Base-by-base conservation (phyloP, 225 moss, liverwort and hornwort genomes). In the Pseudoscleropodium purum region DNA sequence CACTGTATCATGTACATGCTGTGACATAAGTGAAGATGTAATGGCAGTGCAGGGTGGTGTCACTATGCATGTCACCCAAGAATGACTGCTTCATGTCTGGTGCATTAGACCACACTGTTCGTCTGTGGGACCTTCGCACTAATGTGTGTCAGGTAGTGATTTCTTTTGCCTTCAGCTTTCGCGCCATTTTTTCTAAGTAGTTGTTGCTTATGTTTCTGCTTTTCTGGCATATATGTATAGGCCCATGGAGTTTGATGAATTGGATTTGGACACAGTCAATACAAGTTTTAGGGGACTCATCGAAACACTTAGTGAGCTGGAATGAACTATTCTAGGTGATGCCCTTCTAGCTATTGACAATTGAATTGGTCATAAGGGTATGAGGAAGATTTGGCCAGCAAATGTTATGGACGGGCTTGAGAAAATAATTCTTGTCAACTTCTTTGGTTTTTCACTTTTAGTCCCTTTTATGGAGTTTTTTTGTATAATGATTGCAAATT, bases 81-180 rank as follows among this genome's bases (percentile, higher is more conserved):
- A 99, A 96, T 91, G 99, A 99, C 83, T 92, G 95, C 88, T 99
- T 99, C 92, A 99, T 99, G 99, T 99, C 99, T 86, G 99, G 99
- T 69, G 96, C 99, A 62, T 69, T 99, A 83, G 99, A 99, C 78
- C 99, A 99, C 88, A 99, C 99, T 68, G 99, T 99, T n/a, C 94
- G 99, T 64, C 92, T 99, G 4, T 99, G 99, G 99, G 99, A 99
- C 89, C 92, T 97, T 56, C 94, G 99, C 86, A 96, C 94, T 36
- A 96, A 97, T 88, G 95, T 95, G 86, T 99, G 97, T 86, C 99
- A 99, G 99, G 99, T 97, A 94, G 49, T 79, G 85, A 80, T 86
- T 84, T 57, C 77, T 70, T 63, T 83, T 84, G 56, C 36, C 64
- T 74, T 88, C 72, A 41, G 74, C 47, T 76, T 78, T 65, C 37